Base-by-base conservation (phyloP, 352 stramenopile genomes). In the Globisporangium viniferum region DNA sequence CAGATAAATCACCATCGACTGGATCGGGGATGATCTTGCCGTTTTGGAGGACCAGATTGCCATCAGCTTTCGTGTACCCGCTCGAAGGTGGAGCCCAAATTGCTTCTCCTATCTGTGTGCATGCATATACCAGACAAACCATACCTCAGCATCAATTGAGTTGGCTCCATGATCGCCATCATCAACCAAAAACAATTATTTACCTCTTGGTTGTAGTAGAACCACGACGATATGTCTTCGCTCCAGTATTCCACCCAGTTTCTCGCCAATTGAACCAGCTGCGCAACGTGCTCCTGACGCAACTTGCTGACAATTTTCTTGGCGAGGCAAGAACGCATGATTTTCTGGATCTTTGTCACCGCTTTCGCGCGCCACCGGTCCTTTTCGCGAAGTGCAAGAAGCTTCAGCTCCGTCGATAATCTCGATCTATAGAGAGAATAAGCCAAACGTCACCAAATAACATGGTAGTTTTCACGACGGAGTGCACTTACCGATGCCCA, bases 181-280 rank as follows among this genome's bases (percentile, higher is more conserved):
- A n/a, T 20, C 20, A 61, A 22, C 20, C 8, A 14, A 62, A 29
- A 6, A 22, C 15, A 58, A 57, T 2, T 27, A 15, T 31, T 22
- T 61, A 88, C 81, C 62, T 82, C 67, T 51, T 84, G 76, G 53
- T 91, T 87, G 79, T 92, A 91, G 68, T 92, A 95, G 69, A 92
- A 91, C 84, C 82, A 95, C 49, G 82, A 77, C 7, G 75, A 72
- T 0, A 79, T 71, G 29, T 95, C 83, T 41, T 95, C 84, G 64
- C 75, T 90, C 87, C 85, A 95, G 69, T 89, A 91, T 68, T 95
- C 85, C 15, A 82, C 77, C 80, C 83, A 94, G 6, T 71, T 67
- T 9, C 76, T 75, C 9, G 87, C 81, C 51, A 83, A 65, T 3
- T 67, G 51, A n/a, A 93, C 64, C 39, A 93, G 71, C 10, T 75